Conservation (phyloP, 257 asterid genomes). For the Solanum chilense region DNA sequence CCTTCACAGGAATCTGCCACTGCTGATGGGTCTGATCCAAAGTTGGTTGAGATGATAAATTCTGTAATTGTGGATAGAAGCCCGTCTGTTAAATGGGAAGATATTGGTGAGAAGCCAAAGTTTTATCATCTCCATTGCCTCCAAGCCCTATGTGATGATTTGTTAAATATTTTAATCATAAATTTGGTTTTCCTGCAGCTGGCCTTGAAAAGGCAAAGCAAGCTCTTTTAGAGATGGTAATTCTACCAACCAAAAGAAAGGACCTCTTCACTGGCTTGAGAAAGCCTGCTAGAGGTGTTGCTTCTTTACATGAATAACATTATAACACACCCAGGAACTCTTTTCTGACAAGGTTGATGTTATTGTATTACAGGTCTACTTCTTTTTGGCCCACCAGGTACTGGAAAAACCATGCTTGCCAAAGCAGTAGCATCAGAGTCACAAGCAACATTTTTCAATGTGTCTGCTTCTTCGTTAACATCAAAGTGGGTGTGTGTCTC, state of each 20-base stretch:
- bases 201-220: slow-evolving; percentile 99
- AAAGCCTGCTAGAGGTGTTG: slow-evolving; percentile 86
- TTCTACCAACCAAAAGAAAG: slow-evolving; percentile 85
- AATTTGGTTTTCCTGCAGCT: slow-evolving; percentile 39
- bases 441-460: slow-evolving; percentile 87
- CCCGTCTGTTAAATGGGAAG: slow-evolving; percentile 99
- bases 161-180: neutral
- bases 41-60: slow-evolving; percentile 85
- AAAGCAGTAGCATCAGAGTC: slow-evolving; percentile 99
- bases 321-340: neutral
- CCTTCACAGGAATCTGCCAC: slow-evolving; percentile 38
- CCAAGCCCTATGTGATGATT: slow-evolving; percentile 1
- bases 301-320: neutral
- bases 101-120: slow-evolving; percentile 58
- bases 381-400: slow-evolving; percentile 99
- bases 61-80: slow-evolving; percentile 79
- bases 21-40: slow-evolving; percentile 58
- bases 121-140: neutral
- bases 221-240: slow-evolving; percentile 91
- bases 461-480: slow-evolving; percentile 95
- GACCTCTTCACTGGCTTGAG: slow-evolving; percentile 97
- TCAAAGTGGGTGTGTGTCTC: slow-evolving; percentile 84
- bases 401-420: slow-evolving; percentile 98
- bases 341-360: neutral
- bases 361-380: slow-evolving; percentile 57